These are phyloP conservation scores for Naganishia onofrii DNA, from an alignment of 768 basidiomycete genomes.

Conservation along the genomic window DNA sequence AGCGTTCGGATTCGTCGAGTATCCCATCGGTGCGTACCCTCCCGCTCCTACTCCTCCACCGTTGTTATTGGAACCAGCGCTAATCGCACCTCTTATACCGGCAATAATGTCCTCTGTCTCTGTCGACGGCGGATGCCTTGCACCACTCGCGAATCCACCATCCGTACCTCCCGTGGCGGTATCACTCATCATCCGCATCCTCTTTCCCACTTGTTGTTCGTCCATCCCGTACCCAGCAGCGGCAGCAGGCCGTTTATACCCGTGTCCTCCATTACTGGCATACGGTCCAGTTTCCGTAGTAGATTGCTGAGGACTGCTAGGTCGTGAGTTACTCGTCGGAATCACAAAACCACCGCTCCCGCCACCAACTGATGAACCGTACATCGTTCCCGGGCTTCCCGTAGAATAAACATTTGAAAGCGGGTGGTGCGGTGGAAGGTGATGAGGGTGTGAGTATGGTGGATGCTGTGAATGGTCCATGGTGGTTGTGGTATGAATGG, in stretches of 20 bases:
- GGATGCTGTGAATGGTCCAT: neutral
- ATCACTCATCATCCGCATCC: conserved; percentile 12
- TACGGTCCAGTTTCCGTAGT: neutral
- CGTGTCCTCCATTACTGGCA: neutral
- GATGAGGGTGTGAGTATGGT: neutral
- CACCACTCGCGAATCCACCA: too few species aligned
- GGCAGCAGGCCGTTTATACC: neutral
- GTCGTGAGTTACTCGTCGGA: conserved; percentile 27
- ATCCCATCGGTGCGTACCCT: neutral
- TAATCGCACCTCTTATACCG: conserved; percentile 7
- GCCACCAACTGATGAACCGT: neutral
- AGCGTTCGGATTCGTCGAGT: neutral
- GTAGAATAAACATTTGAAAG: neutral
- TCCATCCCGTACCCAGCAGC: neutral
- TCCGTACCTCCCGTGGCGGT: neutral
- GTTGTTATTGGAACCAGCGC: neutral
- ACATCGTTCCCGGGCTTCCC: neutral
- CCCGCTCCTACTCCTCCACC: neutral
- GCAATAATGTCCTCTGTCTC: conserved; percentile 21
- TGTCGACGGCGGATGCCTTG: neutral
- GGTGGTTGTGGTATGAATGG: neutral
- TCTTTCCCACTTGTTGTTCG: neutral
- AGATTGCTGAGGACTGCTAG: neutral
- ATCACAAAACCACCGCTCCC: conserved; percentile 15
- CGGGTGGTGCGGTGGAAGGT: neutral